Conservation (phyloP, 495 filamentous ascomycete genomes). For the Oidiodendron maius region DNA sequence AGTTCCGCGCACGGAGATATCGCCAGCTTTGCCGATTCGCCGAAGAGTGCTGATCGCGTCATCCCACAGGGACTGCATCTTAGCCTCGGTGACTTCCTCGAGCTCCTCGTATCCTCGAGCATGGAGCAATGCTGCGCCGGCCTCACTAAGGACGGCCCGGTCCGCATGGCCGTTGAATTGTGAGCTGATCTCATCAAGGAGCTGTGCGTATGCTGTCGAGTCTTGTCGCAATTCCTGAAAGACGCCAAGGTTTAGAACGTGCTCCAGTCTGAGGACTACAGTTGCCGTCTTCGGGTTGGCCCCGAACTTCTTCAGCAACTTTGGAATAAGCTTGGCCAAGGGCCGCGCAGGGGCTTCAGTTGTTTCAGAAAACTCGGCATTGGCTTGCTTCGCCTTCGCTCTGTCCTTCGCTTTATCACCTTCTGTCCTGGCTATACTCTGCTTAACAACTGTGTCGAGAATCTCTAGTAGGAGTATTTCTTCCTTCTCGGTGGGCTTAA, state of each 20-base stretch:
- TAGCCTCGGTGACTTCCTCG: slow-evolving; percentile 74
- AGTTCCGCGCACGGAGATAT: slow-evolving; percentile 52
- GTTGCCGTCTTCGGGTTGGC: slow-evolving; percentile 80
- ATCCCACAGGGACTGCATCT: slow-evolving; percentile 80
- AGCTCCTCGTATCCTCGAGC: slow-evolving; percentile 81
- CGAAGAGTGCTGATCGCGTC: slow-evolving; percentile 65
- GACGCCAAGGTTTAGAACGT: slow-evolving; percentile 77
- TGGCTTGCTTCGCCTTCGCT: slow-evolving; percentile 58
- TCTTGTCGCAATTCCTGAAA: slow-evolving; percentile 88
- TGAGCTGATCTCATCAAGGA: slow-evolving; percentile 88
- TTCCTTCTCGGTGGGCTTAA: slow-evolving; percentile 52
- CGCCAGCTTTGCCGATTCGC: slow-evolving; percentile 58
- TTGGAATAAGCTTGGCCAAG: slow-evolving; percentile 73
- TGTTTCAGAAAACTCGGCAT: slow-evolving; percentile 54
- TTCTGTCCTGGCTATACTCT: slow-evolving; percentile 51
- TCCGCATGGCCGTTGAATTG: slow-evolving; percentile 91
- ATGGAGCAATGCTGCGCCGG: slow-evolving; percentile 74
- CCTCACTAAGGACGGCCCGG: slow-evolving; percentile 77
- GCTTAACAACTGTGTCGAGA: slow-evolving; percentile 70
- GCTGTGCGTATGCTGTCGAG: slow-evolving; percentile 67
- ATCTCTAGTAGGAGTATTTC: slow-evolving; percentile 83
- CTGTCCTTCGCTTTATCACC: slow-evolving; percentile 63
- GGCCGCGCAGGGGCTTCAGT: slow-evolving; percentile 69
- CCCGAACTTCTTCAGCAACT: slow-evolving; percentile 85
- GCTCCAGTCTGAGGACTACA: slow-evolving; percentile 79